phyloP scores from a whole-genome alignment of 2,329 filamentous ascomycete species.

The Venturia nashicola region DNA sequence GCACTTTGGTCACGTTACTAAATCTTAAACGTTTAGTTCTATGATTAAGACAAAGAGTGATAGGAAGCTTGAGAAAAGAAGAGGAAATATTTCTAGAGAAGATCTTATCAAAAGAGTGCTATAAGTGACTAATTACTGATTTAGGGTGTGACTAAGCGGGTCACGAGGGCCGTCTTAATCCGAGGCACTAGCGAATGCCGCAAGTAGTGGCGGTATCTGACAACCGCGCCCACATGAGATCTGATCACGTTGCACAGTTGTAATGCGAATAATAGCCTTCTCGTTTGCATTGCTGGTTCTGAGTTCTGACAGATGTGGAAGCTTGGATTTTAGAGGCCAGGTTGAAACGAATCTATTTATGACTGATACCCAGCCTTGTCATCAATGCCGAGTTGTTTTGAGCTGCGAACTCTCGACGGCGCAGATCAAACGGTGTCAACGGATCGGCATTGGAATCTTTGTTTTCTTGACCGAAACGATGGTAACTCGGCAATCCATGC shows the following conservation, averaged over 20 bases:
- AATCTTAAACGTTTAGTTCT: too few species aligned
- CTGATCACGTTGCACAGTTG: neutral
- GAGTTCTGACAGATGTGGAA: neutral
- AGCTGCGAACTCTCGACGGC: neutral
- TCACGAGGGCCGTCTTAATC: too few species aligned
- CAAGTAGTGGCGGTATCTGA: too few species aligned
- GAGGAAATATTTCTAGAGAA: too few species aligned
- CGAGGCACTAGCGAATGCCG: too few species aligned
- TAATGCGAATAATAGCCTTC: neutral
- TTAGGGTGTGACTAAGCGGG: too few species aligned
- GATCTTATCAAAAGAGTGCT: too few species aligned
- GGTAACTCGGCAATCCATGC: neutral
- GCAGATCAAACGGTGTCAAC: neutral
- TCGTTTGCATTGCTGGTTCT: neutral
- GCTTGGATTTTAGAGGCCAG: neutral
- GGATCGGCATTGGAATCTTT: neutral
- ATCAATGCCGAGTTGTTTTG: neutral
- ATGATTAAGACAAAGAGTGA: too few species aligned
- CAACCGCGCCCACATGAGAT: too few species aligned
- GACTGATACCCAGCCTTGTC: neutral
- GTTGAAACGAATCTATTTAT: slow-evolving; percentile 1
- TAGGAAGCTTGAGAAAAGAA: too few species aligned
- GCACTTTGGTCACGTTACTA: too few species aligned
- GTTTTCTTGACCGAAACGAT: neutral
- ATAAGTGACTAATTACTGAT: too few species aligned